A percentile compares a stretch with the other conserved stretches of the same genome.
These are phyloP conservation scores for Botrytis tulipae DNA, from an alignment of 2,329 filamentous ascomycete genomes.

Conservation along the genomic window DNA sequence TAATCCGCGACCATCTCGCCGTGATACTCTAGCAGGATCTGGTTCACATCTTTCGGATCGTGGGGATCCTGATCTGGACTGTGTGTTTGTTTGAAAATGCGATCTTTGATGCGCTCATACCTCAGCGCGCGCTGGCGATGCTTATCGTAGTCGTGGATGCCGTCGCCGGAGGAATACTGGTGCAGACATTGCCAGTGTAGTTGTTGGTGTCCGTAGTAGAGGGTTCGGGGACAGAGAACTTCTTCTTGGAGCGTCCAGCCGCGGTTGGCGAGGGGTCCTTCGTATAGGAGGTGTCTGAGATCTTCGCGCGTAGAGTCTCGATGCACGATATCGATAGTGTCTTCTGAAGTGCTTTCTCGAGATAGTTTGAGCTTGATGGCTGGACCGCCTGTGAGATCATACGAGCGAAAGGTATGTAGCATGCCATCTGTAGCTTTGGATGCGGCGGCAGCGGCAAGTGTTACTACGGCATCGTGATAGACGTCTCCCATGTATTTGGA, in stretches of 20 bases:
- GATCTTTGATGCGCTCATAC: not conserved
- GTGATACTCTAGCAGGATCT: too few relatives aligned
- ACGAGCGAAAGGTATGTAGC: not conserved
- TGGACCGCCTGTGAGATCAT: too few relatives aligned
- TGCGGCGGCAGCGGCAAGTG: not conserved
- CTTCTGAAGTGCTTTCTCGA: not conserved
- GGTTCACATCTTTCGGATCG: too few relatives aligned
- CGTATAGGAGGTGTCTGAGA: not conserved
- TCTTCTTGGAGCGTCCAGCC: conserved; percentile 10
- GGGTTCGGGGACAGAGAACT: not conserved
- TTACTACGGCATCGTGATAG: conserved; percentile 8
- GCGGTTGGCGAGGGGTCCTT: not conserved
- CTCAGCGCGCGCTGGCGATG: not conserved
- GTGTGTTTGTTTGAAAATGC: not conserved
- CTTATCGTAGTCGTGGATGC: not conserved
- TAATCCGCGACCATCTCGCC: too few relatives aligned
- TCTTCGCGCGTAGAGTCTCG: not conserved
- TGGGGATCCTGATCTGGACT: too few relatives aligned
- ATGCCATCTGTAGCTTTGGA: not conserved
- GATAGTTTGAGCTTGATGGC: not conserved
- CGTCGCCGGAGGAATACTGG: too few relatives aligned
- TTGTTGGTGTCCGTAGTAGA: not conserved
- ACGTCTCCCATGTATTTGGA: conserved; percentile 14
- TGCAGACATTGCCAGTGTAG: conserved; percentile 8
- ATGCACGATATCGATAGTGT: not conserved